phyloP scores from a whole-genome alignment of 2,329 filamentous ascomycete genomes.

The Zymoseptoria passerinii region DNA sequence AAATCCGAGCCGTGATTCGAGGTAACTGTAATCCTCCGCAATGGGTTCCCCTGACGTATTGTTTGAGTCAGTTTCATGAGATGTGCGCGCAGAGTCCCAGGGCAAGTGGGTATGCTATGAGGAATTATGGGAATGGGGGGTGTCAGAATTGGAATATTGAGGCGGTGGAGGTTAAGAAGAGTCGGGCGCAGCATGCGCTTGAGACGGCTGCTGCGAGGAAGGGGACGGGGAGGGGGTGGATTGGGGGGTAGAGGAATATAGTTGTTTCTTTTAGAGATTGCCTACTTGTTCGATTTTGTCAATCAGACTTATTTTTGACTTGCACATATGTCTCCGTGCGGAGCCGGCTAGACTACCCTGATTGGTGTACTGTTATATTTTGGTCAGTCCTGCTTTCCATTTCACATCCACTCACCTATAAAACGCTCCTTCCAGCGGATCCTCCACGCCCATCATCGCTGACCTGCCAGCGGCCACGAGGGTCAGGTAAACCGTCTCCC shows the following conservation, averaged over 20 bases:
- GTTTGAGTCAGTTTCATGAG: conserved; percentile 18
- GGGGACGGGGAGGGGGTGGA: no score
- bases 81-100: conserved; percentile 13
- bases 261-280: no score
- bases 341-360: no score
- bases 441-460: conserved; percentile 15
- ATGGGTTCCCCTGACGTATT: conserved; percentile 20
- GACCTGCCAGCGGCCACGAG: conserved; percentile 13
- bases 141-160: conserved; percentile 17
- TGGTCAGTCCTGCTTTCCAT: not conserved
- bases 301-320: no score
- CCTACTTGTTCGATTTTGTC: no score
- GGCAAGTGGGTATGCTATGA: conserved; percentile 2
- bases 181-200: no score
- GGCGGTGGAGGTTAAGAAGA: not conserved
- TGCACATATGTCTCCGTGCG: no score
- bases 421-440: conserved; percentile 12
- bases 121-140: conserved; percentile 10
- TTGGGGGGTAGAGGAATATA: no score
- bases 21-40: conserved; percentile 15
- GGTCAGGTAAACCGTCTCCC: conserved; percentile 20
- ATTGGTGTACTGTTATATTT: no score
- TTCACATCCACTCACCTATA: not conserved
- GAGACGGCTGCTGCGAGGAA: no score
- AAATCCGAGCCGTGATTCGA: conserved; percentile 8